A percentile compares a stretch with the other conserved stretches of the same genome.
Evolutionary conservation across 2,329 filamentous ascomycete species (phyloP).

Genomic region (Huntiella abstrusa): DNA sequence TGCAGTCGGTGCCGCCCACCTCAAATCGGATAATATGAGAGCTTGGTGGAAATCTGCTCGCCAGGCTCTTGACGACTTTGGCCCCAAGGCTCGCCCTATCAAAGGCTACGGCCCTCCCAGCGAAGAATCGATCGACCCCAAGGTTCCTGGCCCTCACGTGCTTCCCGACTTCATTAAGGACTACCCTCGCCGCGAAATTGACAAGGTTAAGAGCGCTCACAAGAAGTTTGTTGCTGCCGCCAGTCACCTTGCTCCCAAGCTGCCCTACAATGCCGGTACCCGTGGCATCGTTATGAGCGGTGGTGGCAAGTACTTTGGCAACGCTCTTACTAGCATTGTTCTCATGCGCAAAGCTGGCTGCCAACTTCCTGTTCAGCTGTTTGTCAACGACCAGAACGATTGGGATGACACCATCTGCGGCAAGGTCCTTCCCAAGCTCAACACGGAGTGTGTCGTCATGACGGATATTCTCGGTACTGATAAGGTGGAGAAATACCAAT

Average conservation of each 20-base stretch:
- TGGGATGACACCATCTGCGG: constrained; percentile 18
- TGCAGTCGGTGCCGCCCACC: background rate
- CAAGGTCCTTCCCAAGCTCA: constrained; percentile 15
- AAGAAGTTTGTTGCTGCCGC: background rate
- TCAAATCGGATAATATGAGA: constrained; percentile 6
- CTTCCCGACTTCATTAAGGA: constrained; percentile 4
- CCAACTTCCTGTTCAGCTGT: constrained; percentile 26
- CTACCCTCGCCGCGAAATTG: constrained; percentile 2
- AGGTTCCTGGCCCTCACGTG: constrained; percentile 1
- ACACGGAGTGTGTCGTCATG: constrained; percentile 19
- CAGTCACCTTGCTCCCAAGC: constrained; percentile 15
- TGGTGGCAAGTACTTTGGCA: constrained; percentile 27
- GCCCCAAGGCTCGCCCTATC: background rate
- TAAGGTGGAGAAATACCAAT: constrained; percentile 27
- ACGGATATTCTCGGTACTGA: constrained; percentile 15
- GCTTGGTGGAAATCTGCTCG: constrained; percentile 3
- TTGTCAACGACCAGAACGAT: constrained; percentile 18
- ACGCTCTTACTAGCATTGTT: constrained; percentile 29
- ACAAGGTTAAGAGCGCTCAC: constrained; percentile 6
- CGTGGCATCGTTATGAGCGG: constrained; percentile 33
- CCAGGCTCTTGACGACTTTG: constrained; percentile 2
- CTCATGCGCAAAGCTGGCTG: constrained; percentile 33
- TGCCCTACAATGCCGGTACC: constrained; percentile 18
- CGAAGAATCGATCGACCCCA: constrained; percentile 5
- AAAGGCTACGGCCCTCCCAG: constrained; percentile 5